Conservation (phyloP, 2,329 filamentous ascomycete species). For the Stenocarpella maydis region DNA sequence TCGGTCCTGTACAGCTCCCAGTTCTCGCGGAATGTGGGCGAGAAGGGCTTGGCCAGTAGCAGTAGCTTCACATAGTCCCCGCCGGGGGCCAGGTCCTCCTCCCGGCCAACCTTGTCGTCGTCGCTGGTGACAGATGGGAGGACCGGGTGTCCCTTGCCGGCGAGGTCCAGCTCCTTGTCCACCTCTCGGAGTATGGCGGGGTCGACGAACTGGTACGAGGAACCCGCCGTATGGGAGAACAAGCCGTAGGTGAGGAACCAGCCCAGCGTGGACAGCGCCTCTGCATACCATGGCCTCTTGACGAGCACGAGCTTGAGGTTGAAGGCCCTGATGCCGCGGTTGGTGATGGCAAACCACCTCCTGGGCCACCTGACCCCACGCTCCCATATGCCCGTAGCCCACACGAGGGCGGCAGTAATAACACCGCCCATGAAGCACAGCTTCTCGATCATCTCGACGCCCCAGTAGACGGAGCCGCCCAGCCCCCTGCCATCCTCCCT, state of each 20-base stretch:
- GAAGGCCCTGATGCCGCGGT: constrained; percentile 88
- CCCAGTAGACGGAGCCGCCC: constrained; percentile 95
- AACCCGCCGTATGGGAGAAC: constrained; percentile 73
- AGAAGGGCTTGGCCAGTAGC: constrained; percentile 92
- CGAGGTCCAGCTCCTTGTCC: constrained; percentile 64
- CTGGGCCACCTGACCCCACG: constrained; percentile 93
- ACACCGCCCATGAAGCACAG: constrained; percentile 91
- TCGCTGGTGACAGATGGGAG: constrained; percentile 53
- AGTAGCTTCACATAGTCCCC: constrained; percentile 93
- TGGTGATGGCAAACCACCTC: constrained; percentile 88
- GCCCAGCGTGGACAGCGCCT: constrained; percentile 74
- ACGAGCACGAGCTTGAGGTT: constrained; percentile 97
- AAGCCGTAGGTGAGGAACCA: constrained; percentile 82
- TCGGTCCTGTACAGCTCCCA: constrained; percentile 95
- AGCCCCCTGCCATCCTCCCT: constrained; percentile 91
- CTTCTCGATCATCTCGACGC: constrained; percentile 88
- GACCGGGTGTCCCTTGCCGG: constrained; percentile 50
- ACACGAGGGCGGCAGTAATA: constrained; percentile 85
- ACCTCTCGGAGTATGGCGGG: constrained; percentile 66
- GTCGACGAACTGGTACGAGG: constrained; percentile 81
- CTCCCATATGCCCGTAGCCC: constrained; percentile 97
- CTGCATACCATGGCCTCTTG: constrained; percentile 81
- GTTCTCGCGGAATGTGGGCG: constrained; percentile 91
- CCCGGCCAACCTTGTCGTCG: constrained; percentile 73
- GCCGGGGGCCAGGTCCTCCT: constrained; percentile 89